These are phyloP conservation scores for Phenoliferia sp. DNA, from an alignment of 1,284 basidiomycete species.

Conservation along the genomic window DNA sequence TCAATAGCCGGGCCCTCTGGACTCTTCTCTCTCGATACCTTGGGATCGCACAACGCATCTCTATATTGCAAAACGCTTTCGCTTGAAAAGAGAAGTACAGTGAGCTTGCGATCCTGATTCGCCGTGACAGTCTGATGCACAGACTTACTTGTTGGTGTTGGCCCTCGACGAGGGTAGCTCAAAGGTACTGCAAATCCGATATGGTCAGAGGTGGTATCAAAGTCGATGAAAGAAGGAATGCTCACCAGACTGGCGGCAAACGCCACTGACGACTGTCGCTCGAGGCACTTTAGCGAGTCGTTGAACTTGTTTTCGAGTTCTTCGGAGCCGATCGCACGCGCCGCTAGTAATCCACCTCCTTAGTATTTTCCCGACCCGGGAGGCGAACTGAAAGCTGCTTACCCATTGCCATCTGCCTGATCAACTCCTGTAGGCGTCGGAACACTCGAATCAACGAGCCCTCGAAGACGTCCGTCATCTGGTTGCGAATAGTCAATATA, in stretches of 20 bases:
- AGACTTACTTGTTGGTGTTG: too few relatives aligned
- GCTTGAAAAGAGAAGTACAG: too few relatives aligned
- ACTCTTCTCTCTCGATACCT: too few relatives aligned
- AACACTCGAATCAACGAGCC: slow-evolving; percentile 92
- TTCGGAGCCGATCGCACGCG: slow-evolving; percentile 90
- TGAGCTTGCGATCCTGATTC: too few relatives aligned
- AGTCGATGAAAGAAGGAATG: not conserved
- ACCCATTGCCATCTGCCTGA: slow-evolving; percentile 87
- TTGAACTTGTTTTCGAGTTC: slow-evolving; percentile 90
- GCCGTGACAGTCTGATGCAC: too few relatives aligned
- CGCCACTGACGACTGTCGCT: slow-evolving; percentile 85
- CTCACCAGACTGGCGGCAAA: slow-evolving; percentile 48
- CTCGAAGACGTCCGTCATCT: slow-evolving; percentile 95
- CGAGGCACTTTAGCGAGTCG: slow-evolving; percentile 79
- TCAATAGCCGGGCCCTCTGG: too few relatives aligned
- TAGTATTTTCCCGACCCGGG: not conserved
- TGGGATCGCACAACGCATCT: too few relatives aligned
- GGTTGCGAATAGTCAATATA: slow-evolving; percentile 6
- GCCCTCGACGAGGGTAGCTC: too few relatives aligned
- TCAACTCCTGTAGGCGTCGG: slow-evolving; percentile 83
- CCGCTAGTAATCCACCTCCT: slow-evolving; percentile 50
- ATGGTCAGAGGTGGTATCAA: too few relatives aligned
- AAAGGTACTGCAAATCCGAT: too few relatives aligned
- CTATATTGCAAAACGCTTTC: too few relatives aligned
- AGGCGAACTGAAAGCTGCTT: not conserved